Evolutionary conservation across 2,329 filamentous ascomycete species (phyloP), one percentile per base, ranked within the genome.

Genomic region (Xylaria polymorpha): DNA sequence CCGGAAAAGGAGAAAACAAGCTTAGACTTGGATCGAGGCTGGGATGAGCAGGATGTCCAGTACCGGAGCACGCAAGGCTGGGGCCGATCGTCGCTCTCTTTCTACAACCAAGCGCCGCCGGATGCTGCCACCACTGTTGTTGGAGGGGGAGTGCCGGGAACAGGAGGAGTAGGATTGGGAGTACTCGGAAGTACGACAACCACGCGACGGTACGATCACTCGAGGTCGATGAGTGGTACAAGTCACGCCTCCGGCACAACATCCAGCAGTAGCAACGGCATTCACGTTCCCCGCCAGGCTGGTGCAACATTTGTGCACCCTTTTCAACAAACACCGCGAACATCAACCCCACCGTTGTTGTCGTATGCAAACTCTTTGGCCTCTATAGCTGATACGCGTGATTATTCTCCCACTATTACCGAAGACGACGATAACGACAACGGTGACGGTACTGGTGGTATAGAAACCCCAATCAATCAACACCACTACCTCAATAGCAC

Each of bases 261-360:
- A 32, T 84, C 84, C 59, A 85, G 82, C 70, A 89, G 87, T 73
- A 83, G 79, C 50, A 79, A 77, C 63, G 73, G 78, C 25, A 67
- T 66, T 41, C n/a, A 64, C 3, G 59, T 76, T 35, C 78, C 74
- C 69, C 75, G 69, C 67, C 82, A 85, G 66, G 81, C 80, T 66
- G 82, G 83, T 66, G 79, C 73, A 48, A 77, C 83, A 39, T 90
- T 91, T 75, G 83, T 90, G 22, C 89, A 91, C 75, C 88, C 89
- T 32, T 90, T 90, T 72, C 87, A 90, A 76, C 89, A 90, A 79
- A 89, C 83, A 9, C 89, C 89, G 39, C 84, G 87, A 48, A 87
- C 87, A 0, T 86, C 87, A 55, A 89, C 88, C 68, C 87, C 88
- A 60, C 87, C 88, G 9, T 75, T 89, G 67, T 84, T 89, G 69